Evolutionary conservation across 768 basidiomycete species (phyloP).

Genomic region (Boletus fagicola): DNA sequence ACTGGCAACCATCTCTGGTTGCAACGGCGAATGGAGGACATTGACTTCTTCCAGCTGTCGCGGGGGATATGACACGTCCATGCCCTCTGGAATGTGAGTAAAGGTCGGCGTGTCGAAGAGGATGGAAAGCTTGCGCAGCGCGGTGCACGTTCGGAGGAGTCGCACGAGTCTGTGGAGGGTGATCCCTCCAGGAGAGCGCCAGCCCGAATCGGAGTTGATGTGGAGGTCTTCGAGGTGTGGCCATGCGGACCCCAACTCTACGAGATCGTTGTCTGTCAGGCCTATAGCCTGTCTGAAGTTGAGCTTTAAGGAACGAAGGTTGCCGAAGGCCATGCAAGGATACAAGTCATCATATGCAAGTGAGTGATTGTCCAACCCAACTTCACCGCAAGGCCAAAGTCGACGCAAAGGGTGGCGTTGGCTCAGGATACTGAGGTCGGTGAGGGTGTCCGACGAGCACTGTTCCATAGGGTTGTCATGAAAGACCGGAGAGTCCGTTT

Average conservation of each 20-base stretch:
- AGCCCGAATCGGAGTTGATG: slow-evolving; percentile 2
- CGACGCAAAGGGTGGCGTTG: not conserved
- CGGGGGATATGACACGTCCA: slow-evolving; percentile 1
- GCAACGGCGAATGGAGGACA: slow-evolving; percentile 2
- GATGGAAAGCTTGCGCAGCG: not conserved
- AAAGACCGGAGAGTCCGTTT: not conserved
- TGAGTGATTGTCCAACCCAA: too few species aligned
- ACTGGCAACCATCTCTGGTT: not conserved
- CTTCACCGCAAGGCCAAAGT: not conserved
- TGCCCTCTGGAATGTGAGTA: not conserved
- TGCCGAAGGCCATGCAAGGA: not conserved
- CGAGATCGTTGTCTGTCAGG: slow-evolving; percentile 1
- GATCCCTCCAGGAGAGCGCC: not conserved
- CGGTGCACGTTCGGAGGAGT: not conserved
- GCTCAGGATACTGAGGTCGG: slow-evolving; percentile 2
- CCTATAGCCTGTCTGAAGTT: not conserved
- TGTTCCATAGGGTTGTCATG: not conserved
- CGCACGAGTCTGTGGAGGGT: slow-evolving; percentile 1
- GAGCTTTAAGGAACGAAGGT: not conserved
- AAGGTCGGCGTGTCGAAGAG: slow-evolving; percentile 3
- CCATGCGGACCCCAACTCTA: not conserved
- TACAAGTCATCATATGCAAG: not conserved
- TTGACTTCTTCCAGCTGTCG: not conserved
- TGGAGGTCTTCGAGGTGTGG: not conserved
- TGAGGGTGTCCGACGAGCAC: not conserved